Evolutionary conservation across 345 rosid genomes (phyloP), one percentile per base, ranked within the genome.

Genomic region (Punica granatum): DNA sequence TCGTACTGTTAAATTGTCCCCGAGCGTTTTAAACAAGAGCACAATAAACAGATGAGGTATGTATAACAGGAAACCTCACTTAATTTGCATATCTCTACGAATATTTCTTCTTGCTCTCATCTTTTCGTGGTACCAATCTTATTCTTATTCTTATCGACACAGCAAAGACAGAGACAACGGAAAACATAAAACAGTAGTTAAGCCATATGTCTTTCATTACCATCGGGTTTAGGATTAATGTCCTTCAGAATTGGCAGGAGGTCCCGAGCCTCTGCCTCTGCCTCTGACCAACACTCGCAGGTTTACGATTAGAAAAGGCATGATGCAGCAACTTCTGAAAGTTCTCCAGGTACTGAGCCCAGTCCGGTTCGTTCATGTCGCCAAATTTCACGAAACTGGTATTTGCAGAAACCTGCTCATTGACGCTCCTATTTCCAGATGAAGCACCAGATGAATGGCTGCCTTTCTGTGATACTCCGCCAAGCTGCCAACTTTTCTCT

Each of bases 201-300:
- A 36, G 32, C 25, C 48, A 63, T 23, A 63, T 56, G 23, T 48
- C 3, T 48, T 54, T n/a, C 33, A 56, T 26, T 26, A 56, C 61
- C 34, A 4, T 30, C 18, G 34, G 25, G 34, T 26, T 28, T 37
- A 4, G 26, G 34, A 26, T 11, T 26, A 19, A 11, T 12, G 18
- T 56, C 31, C 31, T 11, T 79, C 76, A 87, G 68, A 85, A 88
- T 60, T 69, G 81, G 85, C 93, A 85, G 3, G 87, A 88, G 42
- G 90, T 78, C 70, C 90, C 88, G 21, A 85, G 83, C 77, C 92
- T 83, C 70, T 79, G 89, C 73, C 83, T 84, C 67, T 72, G 84
- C 75, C 71, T 80, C 70, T 76, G 88, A 37, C 82, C 78, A 2
- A 67, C 60, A 44, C 67, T 69, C 12, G 35, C 75, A 14, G 75